Conservation (phyloP, 1,284 basidiomycete genomes). For the Irpex sp. region DNA sequence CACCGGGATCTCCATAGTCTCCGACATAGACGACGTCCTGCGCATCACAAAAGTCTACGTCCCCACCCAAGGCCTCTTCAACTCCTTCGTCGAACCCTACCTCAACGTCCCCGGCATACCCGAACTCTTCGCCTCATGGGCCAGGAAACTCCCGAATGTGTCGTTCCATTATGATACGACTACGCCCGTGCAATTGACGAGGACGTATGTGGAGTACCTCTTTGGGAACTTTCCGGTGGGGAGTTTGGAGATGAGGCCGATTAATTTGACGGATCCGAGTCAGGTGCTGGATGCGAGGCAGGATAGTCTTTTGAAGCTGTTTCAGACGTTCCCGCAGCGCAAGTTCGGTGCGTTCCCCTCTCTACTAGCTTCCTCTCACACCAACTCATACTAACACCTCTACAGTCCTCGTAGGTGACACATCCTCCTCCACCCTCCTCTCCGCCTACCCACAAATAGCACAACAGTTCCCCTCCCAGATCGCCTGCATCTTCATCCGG, state of each 20-base stretch:
- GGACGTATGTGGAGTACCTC: conserved; percentile 29
- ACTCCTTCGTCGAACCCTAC: conserved; percentile 29
- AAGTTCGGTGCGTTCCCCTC: conserved; percentile 22
- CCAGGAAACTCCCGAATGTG: conserved; percentile 20
- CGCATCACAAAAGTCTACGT: conserved; percentile 30
- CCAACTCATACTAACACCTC: background rate
- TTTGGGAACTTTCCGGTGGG: conserved; percentile 28
- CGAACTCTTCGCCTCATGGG: conserved; percentile 27
- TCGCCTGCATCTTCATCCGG: conserved; percentile 29
- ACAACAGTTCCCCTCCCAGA: conserved; percentile 26
- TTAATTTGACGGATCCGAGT: conserved; percentile 27
- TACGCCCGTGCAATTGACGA: conserved; percentile 28
- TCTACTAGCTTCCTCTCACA: no score
- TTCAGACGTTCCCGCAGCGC: conserved; percentile 29
- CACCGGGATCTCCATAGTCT: conserved; percentile 26
- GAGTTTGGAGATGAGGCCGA: conserved; percentile 30
- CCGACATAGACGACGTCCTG: conserved; percentile 32
- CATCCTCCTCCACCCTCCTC: conserved; percentile 28
- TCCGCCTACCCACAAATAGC: conserved; percentile 28
- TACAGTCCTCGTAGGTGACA: conserved; percentile 28
- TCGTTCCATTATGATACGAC: conserved; percentile 33
- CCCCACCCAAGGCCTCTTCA: conserved; percentile 27
- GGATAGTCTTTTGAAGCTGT: conserved; percentile 26
- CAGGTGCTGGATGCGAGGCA: conserved; percentile 27
- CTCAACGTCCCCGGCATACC: conserved; percentile 27